phyloP scores from a whole-genome alignment of 1,284 basidiomycete species.

The Boletellus deceptivus region DNA sequence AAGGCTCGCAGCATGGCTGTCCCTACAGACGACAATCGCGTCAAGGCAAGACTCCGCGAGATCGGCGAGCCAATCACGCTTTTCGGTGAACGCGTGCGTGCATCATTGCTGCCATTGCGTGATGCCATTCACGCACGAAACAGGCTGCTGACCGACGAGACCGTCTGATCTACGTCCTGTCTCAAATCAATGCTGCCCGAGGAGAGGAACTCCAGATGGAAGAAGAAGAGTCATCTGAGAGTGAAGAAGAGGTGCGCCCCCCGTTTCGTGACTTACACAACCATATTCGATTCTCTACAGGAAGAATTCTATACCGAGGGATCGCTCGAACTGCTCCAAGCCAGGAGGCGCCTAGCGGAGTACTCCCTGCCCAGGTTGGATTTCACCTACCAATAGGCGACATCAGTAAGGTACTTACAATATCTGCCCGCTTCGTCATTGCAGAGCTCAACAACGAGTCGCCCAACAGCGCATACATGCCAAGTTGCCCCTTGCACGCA shows the following conservation, averaged over 20 bases:
- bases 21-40: constrained; percentile 93
- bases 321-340: constrained; percentile 78
- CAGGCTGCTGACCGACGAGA: constrained; percentile 88
- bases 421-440: constrained; percentile 36
- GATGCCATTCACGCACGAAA: constrained; percentile 24
- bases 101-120: constrained; percentile 1
- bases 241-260: constrained; percentile 70
- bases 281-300: constrained; percentile 29
- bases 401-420: constrained; percentile 77
- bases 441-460: constrained; percentile 90
- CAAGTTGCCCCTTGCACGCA: constrained; percentile 82
- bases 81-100: constrained; percentile 91
- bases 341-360: constrained; percentile 82
- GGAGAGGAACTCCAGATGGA: constrained; percentile 73
- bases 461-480: constrained; percentile 88
- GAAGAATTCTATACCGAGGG: constrained; percentile 98
- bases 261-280: neutral
- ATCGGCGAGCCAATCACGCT: constrained; percentile 95
- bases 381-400: constrained; percentile 53
- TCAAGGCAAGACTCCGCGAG: constrained; percentile 85
- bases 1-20: constrained; percentile 91
- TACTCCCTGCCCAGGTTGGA: constrained; percentile 92
- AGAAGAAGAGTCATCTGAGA: constrained; percentile 63
- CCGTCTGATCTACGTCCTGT: constrained; percentile 89
- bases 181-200: constrained; percentile 81